A percentile compares a stretch with the other conserved stretches of the same genome.
Evolutionary conservation across 768 basidiomycete genomes (phyloP).

Genomic region (Boletus speciosus): DNA sequence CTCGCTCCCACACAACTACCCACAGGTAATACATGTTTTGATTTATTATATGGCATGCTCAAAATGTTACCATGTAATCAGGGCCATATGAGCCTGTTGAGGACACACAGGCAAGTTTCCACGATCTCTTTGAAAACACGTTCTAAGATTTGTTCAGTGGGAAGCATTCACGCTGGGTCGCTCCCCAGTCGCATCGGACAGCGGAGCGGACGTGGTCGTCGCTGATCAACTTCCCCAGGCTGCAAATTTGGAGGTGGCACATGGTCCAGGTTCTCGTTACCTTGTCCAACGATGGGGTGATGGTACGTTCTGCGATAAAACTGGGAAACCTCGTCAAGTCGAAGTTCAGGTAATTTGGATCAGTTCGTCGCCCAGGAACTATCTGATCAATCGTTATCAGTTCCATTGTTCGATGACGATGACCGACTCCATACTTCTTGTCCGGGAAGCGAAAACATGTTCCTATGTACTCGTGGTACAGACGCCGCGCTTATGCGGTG

Average conservation of each 20-base stretch:
- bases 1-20: slow-evolving; percentile 60
- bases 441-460: slow-evolving; percentile 93
- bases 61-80: slow-evolving; percentile 32
- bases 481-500: slow-evolving; percentile 89
- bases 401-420: slow-evolving; percentile 96
- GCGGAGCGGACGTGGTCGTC: slow-evolving; percentile 61
- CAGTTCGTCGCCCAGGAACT: background rate
- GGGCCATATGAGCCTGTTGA: slow-evolving; percentile 78
- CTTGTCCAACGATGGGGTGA: slow-evolving; percentile 90
- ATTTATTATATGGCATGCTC: slow-evolving; percentile 18
- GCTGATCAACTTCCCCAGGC: slow-evolving; percentile 62
- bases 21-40: slow-evolving; percentile 48
- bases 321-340: slow-evolving; percentile 79
- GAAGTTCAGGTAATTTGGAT: slow-evolving; percentile 80
- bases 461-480: slow-evolving; percentile 92
- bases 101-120: slow-evolving; percentile 68
- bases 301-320: slow-evolving; percentile 93
- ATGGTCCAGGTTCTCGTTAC: slow-evolving; percentile 79
- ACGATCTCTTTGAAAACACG: slow-evolving; percentile 21
- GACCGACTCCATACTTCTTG: slow-evolving; percentile 83
- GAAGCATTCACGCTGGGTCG: slow-evolving; percentile 76
- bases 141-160: slow-evolving; percentile 46
- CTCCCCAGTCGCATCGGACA: slow-evolving; percentile 57
- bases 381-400: slow-evolving; percentile 36
- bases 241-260: slow-evolving; percentile 72